Evolutionary conservation across 148 eudicot species (phyloP), one percentile per base, ranked within the genome.

Genomic region (Rhododendron vialii): DNA sequence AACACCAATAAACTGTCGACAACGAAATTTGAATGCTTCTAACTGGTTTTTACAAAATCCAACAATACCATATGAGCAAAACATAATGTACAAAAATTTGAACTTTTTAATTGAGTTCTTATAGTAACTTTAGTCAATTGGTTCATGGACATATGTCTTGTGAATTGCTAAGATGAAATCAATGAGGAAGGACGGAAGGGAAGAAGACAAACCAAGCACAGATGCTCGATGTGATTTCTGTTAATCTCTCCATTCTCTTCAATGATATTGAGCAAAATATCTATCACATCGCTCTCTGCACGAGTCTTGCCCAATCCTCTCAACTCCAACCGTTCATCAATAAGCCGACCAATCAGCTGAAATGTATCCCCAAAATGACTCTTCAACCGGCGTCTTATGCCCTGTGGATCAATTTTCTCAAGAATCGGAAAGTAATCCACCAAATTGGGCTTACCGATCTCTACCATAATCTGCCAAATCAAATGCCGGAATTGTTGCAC

Each of bases 271-370:
- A 88, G 85, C 53, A 88, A 10, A 6, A 76, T 65, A 78, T 88
- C 89, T 8, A 88, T 50, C 47, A 88, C 89, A 67, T 88, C 87
- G 20, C 67, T 36, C 22, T 55, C 81, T 5, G 15, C 61, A 5
- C 7, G 1, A 22, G 8, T 6, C 38, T 61, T 86, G 0, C 76
- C 18, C 26, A 53, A 26, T 48, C 38, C 45, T 33, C 85, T 88
- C 24, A 55, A 26, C 63, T 85, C 45, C 14, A 85, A 61, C 69
- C 87, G 35, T 50, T 82, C 45, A 30, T 76, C 65, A 12, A 88
- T 82, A 59, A 85, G 7, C 5, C 14, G 20, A 26, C 85, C 36
- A 77, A 88, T 77, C 3, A 88, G 4, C 10, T 51, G 11, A 9
- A 88, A 20, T 14, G 69, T 24, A 47, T 85, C 53, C 12, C 75